These are phyloP conservation scores for Lathyrus sativus DNA, from an alignment of 306 rosid species.

Conservation along the genomic window DNA sequence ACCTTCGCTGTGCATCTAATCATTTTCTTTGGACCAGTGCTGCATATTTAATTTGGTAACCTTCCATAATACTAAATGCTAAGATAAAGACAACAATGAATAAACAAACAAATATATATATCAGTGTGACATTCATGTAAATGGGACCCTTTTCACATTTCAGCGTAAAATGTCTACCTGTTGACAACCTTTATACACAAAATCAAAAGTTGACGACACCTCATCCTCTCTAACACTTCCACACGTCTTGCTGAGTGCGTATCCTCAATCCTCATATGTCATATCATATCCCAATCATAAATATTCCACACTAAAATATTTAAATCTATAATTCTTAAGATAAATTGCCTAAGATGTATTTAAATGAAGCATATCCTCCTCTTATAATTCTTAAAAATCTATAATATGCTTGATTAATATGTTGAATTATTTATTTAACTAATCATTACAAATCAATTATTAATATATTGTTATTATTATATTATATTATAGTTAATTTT, in stretches of 20 bases:
- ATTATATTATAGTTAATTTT: too few species aligned
- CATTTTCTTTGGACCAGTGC: conserved; percentile 2
- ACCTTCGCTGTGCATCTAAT: background rate
- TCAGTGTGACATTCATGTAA: too few species aligned
- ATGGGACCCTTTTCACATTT: too few species aligned
- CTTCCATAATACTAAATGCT: background rate
- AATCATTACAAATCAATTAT: too few species aligned
- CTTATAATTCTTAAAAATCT: too few species aligned
- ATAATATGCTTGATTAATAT: too few species aligned
- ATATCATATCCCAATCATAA: background rate
- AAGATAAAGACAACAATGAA: background rate
- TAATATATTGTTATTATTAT: too few species aligned
- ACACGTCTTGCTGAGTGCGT: conserved; percentile 31
- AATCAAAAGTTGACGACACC: conserved; percentile 4
- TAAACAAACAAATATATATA: background rate
- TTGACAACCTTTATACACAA: background rate
- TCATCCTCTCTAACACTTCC: conserved; percentile 16
- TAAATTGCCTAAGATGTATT: too few species aligned
- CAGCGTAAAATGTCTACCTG: conserved; percentile 28
- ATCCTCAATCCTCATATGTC: background rate
- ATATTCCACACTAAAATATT: background rate
- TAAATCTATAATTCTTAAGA: too few species aligned
- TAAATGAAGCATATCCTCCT: too few species aligned
- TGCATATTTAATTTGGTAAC: background rate
- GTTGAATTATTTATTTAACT: too few species aligned